Conservation (phyloP, 768 basidiomycete genomes). For the Hydnomerulius pinastri region DNA sequence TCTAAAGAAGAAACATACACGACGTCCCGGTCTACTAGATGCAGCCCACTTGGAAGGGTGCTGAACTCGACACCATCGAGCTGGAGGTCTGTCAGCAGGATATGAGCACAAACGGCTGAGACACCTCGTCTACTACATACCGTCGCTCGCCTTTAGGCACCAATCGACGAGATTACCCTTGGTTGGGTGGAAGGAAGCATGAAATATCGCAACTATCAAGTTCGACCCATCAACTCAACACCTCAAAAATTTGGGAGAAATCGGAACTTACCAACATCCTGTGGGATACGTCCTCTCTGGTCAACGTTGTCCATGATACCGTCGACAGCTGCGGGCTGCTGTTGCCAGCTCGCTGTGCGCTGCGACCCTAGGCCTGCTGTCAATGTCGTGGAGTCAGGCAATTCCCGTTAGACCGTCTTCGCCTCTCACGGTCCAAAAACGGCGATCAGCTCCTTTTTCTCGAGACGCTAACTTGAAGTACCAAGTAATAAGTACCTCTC, state of each 20-base stretch:
- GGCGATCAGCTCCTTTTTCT: slow-evolving; percentile 20
- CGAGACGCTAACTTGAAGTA: no score
- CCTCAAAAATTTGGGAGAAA: not conserved
- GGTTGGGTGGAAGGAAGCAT: slow-evolving; percentile 83
- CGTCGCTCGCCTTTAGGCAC: slow-evolving; percentile 70
- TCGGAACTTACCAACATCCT: slow-evolving; percentile 51
- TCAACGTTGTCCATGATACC: slow-evolving; percentile 29
- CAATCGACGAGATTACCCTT: slow-evolving; percentile 81
- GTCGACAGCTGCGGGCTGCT: slow-evolving; percentile 18
- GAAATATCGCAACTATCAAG: slow-evolving; percentile 73
- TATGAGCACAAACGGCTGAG: not conserved
- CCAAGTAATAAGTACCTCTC: no score
- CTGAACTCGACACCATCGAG: slow-evolving; percentile 79
- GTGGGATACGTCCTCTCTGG: slow-evolving; percentile 41
- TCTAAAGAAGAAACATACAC: slow-evolving; percentile 52
- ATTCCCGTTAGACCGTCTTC: slow-evolving; percentile 13
- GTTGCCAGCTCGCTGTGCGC: slow-evolving; percentile 23
- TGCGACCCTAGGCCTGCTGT: slow-evolving; percentile 8
- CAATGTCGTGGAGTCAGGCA: slow-evolving; percentile 20
- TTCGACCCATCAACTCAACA: not conserved
- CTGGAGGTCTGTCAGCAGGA: slow-evolving; percentile 50
- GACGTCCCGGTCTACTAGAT: slow-evolving; percentile 76
- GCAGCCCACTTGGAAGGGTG: slow-evolving; percentile 79
- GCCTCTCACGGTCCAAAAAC: slow-evolving; percentile 30
- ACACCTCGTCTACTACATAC: slow-evolving; percentile 35